Percentiles rank a stretch among this genome's conserved stretches.
phyloP scores from a whole-genome alignment of 768 basidiomycete species.

The Grammothele lineata region DNA sequence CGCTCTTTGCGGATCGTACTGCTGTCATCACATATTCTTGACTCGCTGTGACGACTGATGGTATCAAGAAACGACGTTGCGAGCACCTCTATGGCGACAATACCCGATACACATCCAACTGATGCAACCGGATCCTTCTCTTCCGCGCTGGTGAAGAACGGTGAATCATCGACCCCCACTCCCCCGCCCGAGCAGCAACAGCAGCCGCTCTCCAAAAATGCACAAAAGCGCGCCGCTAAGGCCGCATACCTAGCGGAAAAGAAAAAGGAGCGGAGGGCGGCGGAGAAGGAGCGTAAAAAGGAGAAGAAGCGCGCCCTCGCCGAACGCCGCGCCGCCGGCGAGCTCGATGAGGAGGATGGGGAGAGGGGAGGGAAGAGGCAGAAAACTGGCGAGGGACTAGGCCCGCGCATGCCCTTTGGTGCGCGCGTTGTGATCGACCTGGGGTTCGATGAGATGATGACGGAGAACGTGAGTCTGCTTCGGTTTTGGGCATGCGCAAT shows the following conservation, averaged over 20 bases:
- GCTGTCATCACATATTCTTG: too few relatives aligned
- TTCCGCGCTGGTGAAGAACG: too few relatives aligned
- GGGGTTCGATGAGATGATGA: constrained; percentile 92
- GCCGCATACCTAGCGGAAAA: constrained; percentile 57
- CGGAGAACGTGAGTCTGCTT: constrained; percentile 67
- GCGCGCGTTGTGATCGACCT: constrained; percentile 81
- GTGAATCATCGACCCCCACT: too few relatives aligned
- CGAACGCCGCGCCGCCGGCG: constrained; percentile 62
- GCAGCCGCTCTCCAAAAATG: constrained; percentile 64
- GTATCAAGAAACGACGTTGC: too few relatives aligned
- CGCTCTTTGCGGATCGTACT: too few relatives aligned
- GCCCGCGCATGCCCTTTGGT: constrained; percentile 29
- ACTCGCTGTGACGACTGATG: too few relatives aligned
- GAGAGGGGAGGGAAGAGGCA: constrained; percentile 36
- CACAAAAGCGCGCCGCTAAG: constrained; percentile 72
- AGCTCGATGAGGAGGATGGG: constrained; percentile 39
- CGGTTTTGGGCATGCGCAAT: too few relatives aligned
- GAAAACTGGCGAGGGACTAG: constrained; percentile 24
- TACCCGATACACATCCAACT: too few relatives aligned
- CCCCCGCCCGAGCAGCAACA: too few relatives aligned
- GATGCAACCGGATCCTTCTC: too few relatives aligned
- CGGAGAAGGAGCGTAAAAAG: constrained; percentile 74
- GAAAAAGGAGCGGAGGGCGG: constrained; percentile 72
- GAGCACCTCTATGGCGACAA: too few relatives aligned
- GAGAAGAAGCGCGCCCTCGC: constrained; percentile 61